Conservation (phyloP, 176 grass and related monocot species). For the Themeda triandra region DNA sequence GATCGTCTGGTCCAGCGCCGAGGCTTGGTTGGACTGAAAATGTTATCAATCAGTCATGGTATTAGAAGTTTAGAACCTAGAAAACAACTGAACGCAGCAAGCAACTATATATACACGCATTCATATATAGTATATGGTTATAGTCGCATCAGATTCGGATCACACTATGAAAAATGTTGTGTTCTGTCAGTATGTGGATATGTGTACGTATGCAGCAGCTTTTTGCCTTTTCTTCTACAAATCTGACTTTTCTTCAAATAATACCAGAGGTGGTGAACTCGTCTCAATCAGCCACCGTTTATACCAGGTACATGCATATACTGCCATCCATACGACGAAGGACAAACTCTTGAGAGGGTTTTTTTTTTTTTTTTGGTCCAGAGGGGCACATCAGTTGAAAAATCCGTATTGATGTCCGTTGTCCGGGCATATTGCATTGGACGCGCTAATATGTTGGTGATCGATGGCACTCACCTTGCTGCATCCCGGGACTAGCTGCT, state of each 20-base stretch:
- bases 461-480: constrained; percentile 1
- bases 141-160: too few species aligned
- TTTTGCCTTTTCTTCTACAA: too few species aligned
- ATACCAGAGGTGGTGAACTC: neutral
- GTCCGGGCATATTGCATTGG: neutral
- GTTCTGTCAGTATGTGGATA: neutral
- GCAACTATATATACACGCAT: neutral
- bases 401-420: too few species aligned
- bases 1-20: constrained; percentile 13
- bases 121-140: too few species aligned
- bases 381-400: too few species aligned
- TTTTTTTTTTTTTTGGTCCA: neutral
- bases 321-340: neutral
- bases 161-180: neutral
- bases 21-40: constrained; percentile 10
- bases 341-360: neutral
- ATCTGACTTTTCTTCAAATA: too few species aligned
- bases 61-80: neutral
- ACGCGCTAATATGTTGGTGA: neutral
- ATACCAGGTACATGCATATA: too few species aligned
- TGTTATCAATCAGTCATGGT: neutral
- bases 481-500: constrained; percentile 32
- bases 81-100: neutral
- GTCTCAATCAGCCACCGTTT: neutral
- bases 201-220: too few species aligned